Evolutionary conservation across 2,329 filamentous ascomycete genomes (phyloP).

Genomic region (Exserohilum rostratum): DNA sequence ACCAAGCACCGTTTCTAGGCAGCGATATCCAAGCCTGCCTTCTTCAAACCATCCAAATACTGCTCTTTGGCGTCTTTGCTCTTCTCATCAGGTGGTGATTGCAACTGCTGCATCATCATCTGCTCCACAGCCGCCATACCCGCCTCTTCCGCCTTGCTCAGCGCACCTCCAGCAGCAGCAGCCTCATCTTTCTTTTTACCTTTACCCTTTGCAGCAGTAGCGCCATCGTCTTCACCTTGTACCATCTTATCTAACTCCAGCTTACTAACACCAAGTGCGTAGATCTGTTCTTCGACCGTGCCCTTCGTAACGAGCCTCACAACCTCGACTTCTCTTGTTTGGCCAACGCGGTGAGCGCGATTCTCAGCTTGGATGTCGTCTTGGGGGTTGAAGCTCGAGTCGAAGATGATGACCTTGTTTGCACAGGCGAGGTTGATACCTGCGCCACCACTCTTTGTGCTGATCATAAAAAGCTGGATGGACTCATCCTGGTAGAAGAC

Average conservation of each 20-base stretch:
- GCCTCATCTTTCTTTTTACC: conserved; percentile 28
- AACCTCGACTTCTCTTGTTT: conserved; percentile 88
- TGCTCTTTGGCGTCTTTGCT: conserved; percentile 48
- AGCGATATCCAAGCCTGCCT: conserved; percentile 49
- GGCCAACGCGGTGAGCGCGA: conserved; percentile 90
- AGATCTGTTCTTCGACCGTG: conserved; percentile 93
- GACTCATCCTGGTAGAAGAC: conserved; percentile 76
- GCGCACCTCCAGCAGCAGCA: conserved; percentile 22
- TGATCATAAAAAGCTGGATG: conserved; percentile 90
- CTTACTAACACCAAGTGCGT: conserved; percentile 89
- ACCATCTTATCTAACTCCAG: conserved; percentile 82
- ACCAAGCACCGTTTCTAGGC: conserved; percentile 1
- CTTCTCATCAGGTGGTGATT: conserved; percentile 7
- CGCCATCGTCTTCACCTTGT: conserved; percentile 63
- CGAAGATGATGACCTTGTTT: conserved; percentile 98
- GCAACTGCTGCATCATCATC: conserved; percentile 49
- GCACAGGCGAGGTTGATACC: conserved; percentile 95
- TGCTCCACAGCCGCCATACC: conserved; percentile 47
- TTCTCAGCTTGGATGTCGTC: conserved; percentile 99
- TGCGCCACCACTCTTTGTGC: conserved; percentile 92
- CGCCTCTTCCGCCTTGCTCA: conserved; percentile 44
- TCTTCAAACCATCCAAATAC: conserved; percentile 51
- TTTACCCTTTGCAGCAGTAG: conserved; percentile 6
- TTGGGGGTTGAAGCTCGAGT: conserved; percentile 96
- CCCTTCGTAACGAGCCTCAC: conserved; percentile 78